Evolutionary conservation across 148 eudicot species (phyloP).

Genomic region (Persicaria maculosa): DNA sequence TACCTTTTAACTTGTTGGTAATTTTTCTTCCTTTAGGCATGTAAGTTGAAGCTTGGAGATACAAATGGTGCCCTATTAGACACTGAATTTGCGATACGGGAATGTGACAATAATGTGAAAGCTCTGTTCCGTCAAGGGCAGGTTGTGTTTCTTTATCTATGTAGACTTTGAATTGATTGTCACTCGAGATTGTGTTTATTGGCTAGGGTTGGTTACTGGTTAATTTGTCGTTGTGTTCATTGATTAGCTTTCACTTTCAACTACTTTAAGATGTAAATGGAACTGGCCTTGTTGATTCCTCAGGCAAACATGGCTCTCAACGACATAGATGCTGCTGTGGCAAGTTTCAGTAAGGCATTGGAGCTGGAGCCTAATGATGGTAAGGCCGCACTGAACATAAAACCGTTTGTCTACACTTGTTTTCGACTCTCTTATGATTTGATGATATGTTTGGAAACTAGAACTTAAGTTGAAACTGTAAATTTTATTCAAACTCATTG

Average conservation of each 20-base stretch:
- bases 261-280: background rate
- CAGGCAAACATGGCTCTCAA: constrained; percentile 85
- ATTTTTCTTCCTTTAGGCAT: constrained; percentile 36
- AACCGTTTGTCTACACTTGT: no score
- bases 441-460: background rate
- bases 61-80: constrained; percentile 68
- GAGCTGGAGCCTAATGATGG: constrained; percentile 88
- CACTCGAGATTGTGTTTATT: background rate
- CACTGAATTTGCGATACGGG: constrained; percentile 86
- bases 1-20: background rate
- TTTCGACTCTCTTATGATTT: background rate
- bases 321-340: constrained; percentile 80
- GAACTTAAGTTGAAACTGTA: background rate
- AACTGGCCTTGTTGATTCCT: background rate
- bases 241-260: background rate
- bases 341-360: constrained; percentile 70
- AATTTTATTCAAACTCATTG: background rate
- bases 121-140: constrained; percentile 94
- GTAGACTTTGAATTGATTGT: background rate
- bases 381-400: constrained; percentile 15
- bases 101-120: constrained; percentile 71
- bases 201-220: background rate
- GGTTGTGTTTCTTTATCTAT: constrained; percentile 25
- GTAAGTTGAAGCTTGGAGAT: constrained; percentile 80
- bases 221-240: background rate